Evolutionary conservation across 345 rosid species (phyloP).

Genomic region (Sapria himalayana): DNA sequence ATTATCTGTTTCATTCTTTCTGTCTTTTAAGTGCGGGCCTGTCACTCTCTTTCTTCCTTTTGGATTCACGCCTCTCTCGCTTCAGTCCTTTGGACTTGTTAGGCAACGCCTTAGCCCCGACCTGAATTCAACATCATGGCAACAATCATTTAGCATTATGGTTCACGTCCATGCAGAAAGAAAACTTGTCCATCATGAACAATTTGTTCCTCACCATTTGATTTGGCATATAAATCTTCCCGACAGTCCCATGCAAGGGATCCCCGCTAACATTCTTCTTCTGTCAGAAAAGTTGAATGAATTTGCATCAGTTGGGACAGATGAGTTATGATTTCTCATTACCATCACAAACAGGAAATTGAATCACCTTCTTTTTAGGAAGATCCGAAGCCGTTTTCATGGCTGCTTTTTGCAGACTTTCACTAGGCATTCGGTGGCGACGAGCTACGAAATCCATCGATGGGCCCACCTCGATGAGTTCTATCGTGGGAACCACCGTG

Average conservation of each 20-base stretch:
- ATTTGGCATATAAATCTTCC: slow-evolving; percentile 76
- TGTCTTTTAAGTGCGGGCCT: slow-evolving; percentile 33
- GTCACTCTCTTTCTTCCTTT: slow-evolving; percentile 17
- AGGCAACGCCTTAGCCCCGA: slow-evolving; percentile 32
- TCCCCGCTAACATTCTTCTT: slow-evolving; percentile 52
- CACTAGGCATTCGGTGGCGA: slow-evolving; percentile 85
- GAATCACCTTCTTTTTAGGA: slow-evolving; percentile 94
- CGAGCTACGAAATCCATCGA: slow-evolving; percentile 84
- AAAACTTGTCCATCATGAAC: too few species aligned
- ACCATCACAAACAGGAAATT: not conserved
- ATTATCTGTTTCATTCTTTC: too few species aligned
- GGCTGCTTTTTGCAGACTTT: slow-evolving; percentile 57
- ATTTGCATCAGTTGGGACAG: slow-evolving; percentile 4
- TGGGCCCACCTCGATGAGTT: slow-evolving; percentile 85
- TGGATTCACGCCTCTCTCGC: slow-evolving; percentile 82
- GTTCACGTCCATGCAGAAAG: not conserved
- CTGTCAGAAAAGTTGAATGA: slow-evolving; percentile 17
- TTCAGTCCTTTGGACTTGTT: slow-evolving; percentile 73
- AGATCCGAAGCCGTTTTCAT: slow-evolving; percentile 51
- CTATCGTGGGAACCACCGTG: slow-evolving; percentile 66
- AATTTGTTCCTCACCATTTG: slow-evolving; percentile 40
- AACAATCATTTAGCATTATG: not conserved
- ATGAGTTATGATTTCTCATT: slow-evolving; percentile 1
- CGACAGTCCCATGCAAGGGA: slow-evolving; percentile 38
- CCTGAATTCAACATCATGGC: slow-evolving; percentile 12